Percentiles rank a stretch among this genome's conserved stretches.
Conservation (phyloP, 805 yeast species). For the Danielia reshetovae region DNA sequence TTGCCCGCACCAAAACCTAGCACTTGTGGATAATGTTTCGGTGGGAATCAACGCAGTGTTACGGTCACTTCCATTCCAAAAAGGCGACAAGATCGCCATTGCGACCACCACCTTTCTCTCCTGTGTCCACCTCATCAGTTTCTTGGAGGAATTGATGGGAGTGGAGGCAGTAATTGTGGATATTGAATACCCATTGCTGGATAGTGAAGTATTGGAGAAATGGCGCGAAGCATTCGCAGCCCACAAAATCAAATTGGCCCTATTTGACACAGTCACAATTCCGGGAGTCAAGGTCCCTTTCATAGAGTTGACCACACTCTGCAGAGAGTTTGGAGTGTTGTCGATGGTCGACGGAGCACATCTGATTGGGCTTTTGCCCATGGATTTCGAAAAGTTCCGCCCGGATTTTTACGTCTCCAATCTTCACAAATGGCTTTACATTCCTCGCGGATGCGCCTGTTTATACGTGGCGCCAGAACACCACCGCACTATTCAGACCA, state of each 20-base stretch:
- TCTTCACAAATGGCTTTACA: constrained; percentile 65
- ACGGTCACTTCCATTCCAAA: not conserved
- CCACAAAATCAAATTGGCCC: constrained; percentile 31
- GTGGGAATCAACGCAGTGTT: constrained; percentile 1
- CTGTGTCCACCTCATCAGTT: not conserved
- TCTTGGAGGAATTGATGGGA: not conserved
- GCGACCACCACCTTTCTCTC: not conserved
- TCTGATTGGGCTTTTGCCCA: constrained; percentile 48
- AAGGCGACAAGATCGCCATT: constrained; percentile 2
- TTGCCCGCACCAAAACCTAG: constrained; percentile 1
- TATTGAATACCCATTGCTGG: not conserved
- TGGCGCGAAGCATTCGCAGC: constrained; percentile 18
- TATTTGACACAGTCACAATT: constrained; percentile 58
- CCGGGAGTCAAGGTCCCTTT: constrained; percentile 61
- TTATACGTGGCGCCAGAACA: constrained; percentile 51
- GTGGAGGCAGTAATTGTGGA: not conserved
- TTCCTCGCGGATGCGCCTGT: constrained; percentile 53
- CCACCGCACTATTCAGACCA: constrained; percentile 46
- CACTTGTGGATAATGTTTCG: not conserved
- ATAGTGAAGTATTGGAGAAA: constrained; percentile 15
- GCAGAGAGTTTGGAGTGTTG: constrained; percentile 42
- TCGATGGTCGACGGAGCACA: constrained; percentile 71
- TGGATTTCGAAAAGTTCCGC: constrained; percentile 31
- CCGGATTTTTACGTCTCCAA: constrained; percentile 62
- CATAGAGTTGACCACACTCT: constrained; percentile 39